phyloP scores from a whole-genome alignment of 2,329 filamentous ascomycete species.

The Clarireedia sp. region DNA sequence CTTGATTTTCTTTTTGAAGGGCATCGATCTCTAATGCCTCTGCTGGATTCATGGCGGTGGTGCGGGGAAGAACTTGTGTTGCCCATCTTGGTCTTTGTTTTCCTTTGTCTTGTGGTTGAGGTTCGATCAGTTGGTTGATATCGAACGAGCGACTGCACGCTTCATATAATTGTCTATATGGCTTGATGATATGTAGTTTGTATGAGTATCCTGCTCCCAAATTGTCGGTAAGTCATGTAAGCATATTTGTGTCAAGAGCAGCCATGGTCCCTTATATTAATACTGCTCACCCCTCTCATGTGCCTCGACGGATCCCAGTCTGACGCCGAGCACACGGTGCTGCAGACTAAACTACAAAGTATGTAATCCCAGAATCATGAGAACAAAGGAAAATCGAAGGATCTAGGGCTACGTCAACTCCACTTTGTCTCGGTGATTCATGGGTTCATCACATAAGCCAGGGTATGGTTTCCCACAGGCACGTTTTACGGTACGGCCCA shows the following conservation, averaged over 20 bases:
- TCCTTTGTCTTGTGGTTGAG: background rate
- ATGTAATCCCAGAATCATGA: background rate
- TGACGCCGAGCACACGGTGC: background rate
- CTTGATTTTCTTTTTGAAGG: background rate
- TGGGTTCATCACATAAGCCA: background rate
- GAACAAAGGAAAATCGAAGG: background rate
- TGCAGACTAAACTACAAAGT: background rate
- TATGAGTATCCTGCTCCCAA: background rate
- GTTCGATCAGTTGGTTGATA: background rate
- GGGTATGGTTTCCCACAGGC: background rate
- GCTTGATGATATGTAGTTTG: background rate
- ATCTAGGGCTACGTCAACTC: background rate
- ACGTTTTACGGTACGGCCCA: background rate
- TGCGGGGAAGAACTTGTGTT: slow-evolving; percentile 2
- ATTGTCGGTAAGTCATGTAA: background rate
- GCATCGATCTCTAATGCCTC: background rate
- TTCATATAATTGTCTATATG: background rate
- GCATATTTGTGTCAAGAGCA: background rate
- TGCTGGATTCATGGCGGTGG: background rate
- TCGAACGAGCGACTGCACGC: background rate
- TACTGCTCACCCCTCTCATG: background rate
- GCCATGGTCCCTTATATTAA: background rate
- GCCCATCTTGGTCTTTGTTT: background rate
- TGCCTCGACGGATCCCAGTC: background rate
- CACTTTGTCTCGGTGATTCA: background rate